Evolutionary conservation across 2,329 filamentous ascomycete species (phyloP).

Genomic region (Sarocladiaceae sp.): DNA sequence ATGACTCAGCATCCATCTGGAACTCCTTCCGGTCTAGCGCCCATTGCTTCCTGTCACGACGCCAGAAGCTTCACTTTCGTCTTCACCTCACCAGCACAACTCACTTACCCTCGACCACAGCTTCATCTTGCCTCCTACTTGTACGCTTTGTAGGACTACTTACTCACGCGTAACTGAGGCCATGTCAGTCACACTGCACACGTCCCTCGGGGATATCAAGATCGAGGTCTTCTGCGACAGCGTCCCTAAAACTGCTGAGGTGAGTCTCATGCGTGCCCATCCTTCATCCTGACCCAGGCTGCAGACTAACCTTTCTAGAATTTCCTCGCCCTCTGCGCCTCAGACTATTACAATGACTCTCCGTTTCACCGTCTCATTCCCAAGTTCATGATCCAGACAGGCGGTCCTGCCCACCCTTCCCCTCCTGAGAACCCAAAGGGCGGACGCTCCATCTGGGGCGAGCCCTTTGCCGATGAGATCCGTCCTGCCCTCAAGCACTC

Average conservation of each 20-base stretch:
- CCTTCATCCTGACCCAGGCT: background rate
- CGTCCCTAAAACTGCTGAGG: constrained; percentile 86
- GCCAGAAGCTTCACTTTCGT: constrained; percentile 3
- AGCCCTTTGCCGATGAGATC: constrained; percentile 75
- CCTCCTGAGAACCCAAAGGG: constrained; percentile 55
- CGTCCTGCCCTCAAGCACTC: constrained; percentile 62
- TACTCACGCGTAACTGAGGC: constrained; percentile 3
- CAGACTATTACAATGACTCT: constrained; percentile 66
- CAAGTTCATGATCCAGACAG: constrained; percentile 74
- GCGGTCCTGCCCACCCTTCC: constrained; percentile 51
- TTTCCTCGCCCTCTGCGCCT: constrained; percentile 81
- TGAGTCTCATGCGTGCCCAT: constrained; percentile 27
- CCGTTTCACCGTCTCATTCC: constrained; percentile 78
- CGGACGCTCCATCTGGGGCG: constrained; percentile 67
- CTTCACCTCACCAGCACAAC: constrained; percentile 2
- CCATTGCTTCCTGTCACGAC: background rate
- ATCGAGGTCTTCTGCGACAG: constrained; percentile 94
- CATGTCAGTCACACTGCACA: constrained; percentile 75
- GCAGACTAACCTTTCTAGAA: constrained; percentile 45
- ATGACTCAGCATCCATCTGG: constrained; percentile 4
- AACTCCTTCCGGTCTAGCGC: constrained; percentile 4
- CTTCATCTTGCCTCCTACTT: background rate
- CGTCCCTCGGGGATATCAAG: constrained; percentile 83
- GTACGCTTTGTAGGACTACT: background rate
- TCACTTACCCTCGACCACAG: background rate